Evolutionary conservation across 2,329 filamentous ascomycete species (phyloP), one percentile per base, ranked within the genome.

Genomic region (Aspergillus costaricaensis): DNA sequence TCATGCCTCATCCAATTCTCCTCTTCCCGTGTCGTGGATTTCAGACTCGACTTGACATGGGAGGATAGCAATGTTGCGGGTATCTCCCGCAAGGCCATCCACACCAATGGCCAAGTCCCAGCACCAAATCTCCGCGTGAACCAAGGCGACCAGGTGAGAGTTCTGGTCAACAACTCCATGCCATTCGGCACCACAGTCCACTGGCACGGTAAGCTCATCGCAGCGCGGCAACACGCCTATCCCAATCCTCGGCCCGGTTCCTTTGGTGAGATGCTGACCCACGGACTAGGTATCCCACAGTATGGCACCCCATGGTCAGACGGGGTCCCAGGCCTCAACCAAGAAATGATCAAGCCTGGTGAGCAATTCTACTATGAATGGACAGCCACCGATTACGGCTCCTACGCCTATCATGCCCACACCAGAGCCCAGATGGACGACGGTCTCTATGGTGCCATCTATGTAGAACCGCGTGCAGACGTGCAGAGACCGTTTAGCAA

Each of bases 361-460:
- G 70, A 70, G 6, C 77, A 69, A 27, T 88, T 82, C 67, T 76
- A 74, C 1, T 84, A 88, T 65, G 75, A 76, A 19, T 88, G 83
- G 74, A 78, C 73, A 15, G 84, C 85, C 0, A 79, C 78, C 0
- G 81, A 85, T 57, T 80, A 83, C 65, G 86, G 85, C 14, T 82
- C 79, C 55, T 85, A 83, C 71, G 87, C 83, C 80, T 72, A 72
- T 32, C 86, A 88, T 70, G 80, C 83, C 0, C 86, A 88, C 66
- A 77, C 78, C n/a, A 72, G 75, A 1, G 79, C 79, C 2, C 83
- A 86, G 60, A 80, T 88, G 17, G 81, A 84, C 60, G 86, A 88
- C 65, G 86, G 86, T 1, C 73, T 86, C 9, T 85, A 82, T 56
- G 86, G 85, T 0, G 72, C 84, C 0, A 81, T 74, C 30, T 69